Conservation (phyloP, 805 yeast species). For the Teunomyces cretensis region DNA sequence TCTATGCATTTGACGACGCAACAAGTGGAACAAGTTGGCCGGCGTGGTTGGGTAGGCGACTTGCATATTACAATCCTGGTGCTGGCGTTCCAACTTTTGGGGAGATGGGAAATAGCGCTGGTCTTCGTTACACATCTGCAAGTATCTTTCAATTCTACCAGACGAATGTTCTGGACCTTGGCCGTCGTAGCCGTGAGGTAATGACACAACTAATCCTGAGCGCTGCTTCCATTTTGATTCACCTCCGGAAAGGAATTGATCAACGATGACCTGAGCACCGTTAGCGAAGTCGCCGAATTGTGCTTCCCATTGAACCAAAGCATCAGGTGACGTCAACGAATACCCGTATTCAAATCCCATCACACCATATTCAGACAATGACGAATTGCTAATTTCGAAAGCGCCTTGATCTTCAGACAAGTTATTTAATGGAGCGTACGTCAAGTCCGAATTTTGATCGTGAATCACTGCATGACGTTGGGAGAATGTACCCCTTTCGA, state of each 20-base stretch:
- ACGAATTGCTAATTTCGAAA: slow-evolving; percentile 87
- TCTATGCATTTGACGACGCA: slow-evolving; percentile 99
- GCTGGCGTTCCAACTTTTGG: slow-evolving; percentile 91
- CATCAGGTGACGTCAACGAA: slow-evolving; percentile 94
- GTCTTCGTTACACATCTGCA: slow-evolving; percentile 94
- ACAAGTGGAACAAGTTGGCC: slow-evolving; percentile 89
- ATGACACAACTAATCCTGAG: slow-evolving; percentile 88
- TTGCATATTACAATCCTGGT: slow-evolving; percentile 98
- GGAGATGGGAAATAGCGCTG: slow-evolving; percentile 88
- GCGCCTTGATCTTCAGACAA: slow-evolving; percentile 79
- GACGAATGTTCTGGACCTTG: slow-evolving; percentile 99
- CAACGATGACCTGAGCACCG: slow-evolving; percentile 96
- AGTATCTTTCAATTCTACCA: slow-evolving; percentile 94
- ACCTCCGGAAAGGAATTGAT: slow-evolving; percentile 94
- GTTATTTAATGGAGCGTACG: slow-evolving; percentile 82
- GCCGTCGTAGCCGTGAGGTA: slow-evolving; percentile 99
- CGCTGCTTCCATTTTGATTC: slow-evolving; percentile 99
- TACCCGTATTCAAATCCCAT: slow-evolving; percentile 99
- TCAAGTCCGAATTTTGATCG: slow-evolving; percentile 84
- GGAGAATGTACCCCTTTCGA: slow-evolving; percentile 99
- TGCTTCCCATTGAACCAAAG: slow-evolving; percentile 97
- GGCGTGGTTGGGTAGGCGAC: slow-evolving; percentile 98
- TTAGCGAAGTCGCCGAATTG: slow-evolving; percentile 99
- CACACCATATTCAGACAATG: slow-evolving; percentile 97
- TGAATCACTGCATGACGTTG: slow-evolving; percentile 98